Base-by-base conservation (phyloP, 371 early-diverging fungal species). In the Zychaea mexicana region DNA sequence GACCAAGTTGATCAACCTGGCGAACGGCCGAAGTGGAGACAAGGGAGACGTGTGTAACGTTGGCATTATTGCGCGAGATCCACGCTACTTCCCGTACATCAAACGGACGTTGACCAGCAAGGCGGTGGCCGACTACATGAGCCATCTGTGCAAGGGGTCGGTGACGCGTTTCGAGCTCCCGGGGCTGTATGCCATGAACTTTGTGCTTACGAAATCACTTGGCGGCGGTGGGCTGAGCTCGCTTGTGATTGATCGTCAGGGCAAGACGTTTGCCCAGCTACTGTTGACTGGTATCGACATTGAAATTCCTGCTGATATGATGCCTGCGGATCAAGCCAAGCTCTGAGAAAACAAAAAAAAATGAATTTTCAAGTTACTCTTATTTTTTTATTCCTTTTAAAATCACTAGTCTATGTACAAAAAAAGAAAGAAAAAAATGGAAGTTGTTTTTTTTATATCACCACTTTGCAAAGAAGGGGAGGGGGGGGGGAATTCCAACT, bases 11-110 rank as follows among this genome's bases (percentile, higher is more conserved):
- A 86, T 91, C 62, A 73, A 83, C 21, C 63, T 91, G 15, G 88
- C 89, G 17, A 84, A 84, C 71, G 92, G 87, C 2, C 80, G 92
- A 19, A 89, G 90, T 63, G 92, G 92, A 17, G 92, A 91, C 65
- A 91, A 91, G 65, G 92, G 92, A 24, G 90, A 91, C 65, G 83
- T 86, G 0, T 83, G 84, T 63, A 91, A 91, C 59, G 72, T 91
- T 30, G 91, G 83, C 17, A 82, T 91, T 32, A 85, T 91, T 70
- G 85, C 86, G 13, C 76, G 91, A 2, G 83, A 87, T 33, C 83
- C 87, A 27, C 77, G 77, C 57, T 87, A 77, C 57, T 80, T 82
- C 46, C 86, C 85, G 57, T 82, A 67, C 60, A 79, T 79, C 60
- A 79, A 77, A 31, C 71, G 74, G 0, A 75, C 74, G 0, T 56